phyloP scores from a whole-genome alignment of 352 stramenopile genomes.

The Discostella stelligera region DNA sequence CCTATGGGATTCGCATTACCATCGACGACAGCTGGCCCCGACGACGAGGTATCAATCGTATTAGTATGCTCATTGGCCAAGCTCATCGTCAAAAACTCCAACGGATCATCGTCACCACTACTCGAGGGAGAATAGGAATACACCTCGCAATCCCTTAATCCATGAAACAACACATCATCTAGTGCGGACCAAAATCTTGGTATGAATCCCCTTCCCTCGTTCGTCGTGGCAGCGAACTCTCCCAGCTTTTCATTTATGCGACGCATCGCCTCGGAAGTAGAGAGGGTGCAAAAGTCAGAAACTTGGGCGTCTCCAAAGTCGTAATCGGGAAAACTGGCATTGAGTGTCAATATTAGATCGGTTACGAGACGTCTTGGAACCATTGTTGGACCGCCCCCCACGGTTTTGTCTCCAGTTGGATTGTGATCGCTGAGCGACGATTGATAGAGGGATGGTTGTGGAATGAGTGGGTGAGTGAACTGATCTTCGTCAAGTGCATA shows the following conservation, averaged over 20 bases:
- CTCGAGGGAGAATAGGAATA: slow-evolving; percentile 62
- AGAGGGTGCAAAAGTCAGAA: slow-evolving; percentile 62
- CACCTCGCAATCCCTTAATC: slow-evolving; percentile 65
- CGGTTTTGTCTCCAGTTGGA: slow-evolving; percentile 44
- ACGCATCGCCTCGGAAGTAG: slow-evolving; percentile 46
- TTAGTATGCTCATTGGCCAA: slow-evolving; percentile 19
- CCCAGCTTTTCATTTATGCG: slow-evolving; percentile 62
- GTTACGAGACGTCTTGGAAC: slow-evolving; percentile 55
- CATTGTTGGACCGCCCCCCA: slow-evolving; percentile 47
- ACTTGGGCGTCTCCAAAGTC: slow-evolving; percentile 71
- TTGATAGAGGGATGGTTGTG: slow-evolving; percentile 44
- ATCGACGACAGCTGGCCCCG: neutral
- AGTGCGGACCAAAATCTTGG: slow-evolving; percentile 62
- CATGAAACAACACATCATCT: slow-evolving; percentile 57
- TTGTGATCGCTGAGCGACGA: slow-evolving; percentile 64
- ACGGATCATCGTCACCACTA: slow-evolving; percentile 46
- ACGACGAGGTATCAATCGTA: slow-evolving; percentile 16
- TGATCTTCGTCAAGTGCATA: slow-evolving; percentile 20
- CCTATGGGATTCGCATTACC: neutral
- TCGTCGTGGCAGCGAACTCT: slow-evolving; percentile 43
- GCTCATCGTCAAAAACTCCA: slow-evolving; percentile 45
- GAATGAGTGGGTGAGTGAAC: slow-evolving; percentile 38
- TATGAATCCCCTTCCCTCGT: slow-evolving; percentile 45
- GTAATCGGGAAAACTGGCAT: slow-evolving; percentile 80
- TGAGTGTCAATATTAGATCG: slow-evolving; percentile 79